Evolutionary conservation across 371 early-diverging fungal genomes (phyloP).

Genomic region (Mucor lusitanicus): DNA sequence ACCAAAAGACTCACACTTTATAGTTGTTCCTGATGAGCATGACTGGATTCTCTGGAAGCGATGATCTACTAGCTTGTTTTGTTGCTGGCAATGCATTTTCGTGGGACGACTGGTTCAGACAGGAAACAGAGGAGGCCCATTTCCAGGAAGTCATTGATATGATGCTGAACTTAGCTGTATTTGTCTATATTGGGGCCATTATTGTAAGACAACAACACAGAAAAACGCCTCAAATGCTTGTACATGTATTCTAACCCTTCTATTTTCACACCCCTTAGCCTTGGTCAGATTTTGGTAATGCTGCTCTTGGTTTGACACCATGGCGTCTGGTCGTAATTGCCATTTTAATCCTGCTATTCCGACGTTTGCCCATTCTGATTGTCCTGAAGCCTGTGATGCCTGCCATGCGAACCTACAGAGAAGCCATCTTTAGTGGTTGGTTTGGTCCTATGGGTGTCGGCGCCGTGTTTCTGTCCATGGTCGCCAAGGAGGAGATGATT

Average conservation of each 20-base stretch:
- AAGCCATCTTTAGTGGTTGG: conserved; percentile 95
- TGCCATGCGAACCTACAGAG: conserved; percentile 71
- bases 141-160: conserved; percentile 93
- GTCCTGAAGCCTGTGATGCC: conserved; percentile 70
- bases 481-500: conserved; percentile 58
- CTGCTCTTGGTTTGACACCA: conserved; percentile 50
- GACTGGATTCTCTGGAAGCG: conserved; percentile 80
- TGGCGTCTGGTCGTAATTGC: conserved; percentile 76
- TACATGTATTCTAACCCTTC: not conserved
- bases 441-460: conserved; percentile 92
- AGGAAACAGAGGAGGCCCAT: conserved; percentile 84
- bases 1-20: not conserved
- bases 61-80: conserved; percentile 91
- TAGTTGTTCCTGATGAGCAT: conserved; percentile 80
- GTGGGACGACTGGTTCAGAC: conserved; percentile 90
- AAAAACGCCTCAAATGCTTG: not conserved
- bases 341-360: conserved; percentile 74
- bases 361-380: conserved; percentile 83
- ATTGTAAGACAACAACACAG: conserved; percentile 58
- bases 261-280: conserved; percentile 46
- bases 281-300: conserved; percentile 68
- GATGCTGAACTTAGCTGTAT: conserved; percentile 88
- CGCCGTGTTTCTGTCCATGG: conserved; percentile 80
- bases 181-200: conserved; percentile 91
- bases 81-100: conserved; percentile 90